Base-by-base conservation (phyloP, 176 grass and related monocot genomes). In the Cenchrus purpureus region DNA sequence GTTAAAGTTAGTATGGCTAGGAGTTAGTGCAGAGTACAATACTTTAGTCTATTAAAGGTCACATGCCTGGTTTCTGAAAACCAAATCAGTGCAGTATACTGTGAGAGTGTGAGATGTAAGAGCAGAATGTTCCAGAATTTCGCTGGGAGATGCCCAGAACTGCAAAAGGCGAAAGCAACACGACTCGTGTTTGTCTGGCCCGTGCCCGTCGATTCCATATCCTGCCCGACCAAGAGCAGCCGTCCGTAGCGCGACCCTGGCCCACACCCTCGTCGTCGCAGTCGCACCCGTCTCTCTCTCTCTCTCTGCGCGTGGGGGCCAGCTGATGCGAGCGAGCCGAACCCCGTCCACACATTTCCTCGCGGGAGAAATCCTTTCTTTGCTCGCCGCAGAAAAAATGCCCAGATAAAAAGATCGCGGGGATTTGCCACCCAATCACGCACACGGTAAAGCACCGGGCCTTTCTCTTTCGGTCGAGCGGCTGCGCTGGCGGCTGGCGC, bases 261-360 rank as follows among this genome's bases (percentile, higher is more conserved):
- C 73, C 83, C 79, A 82, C 71, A 3, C 10, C 1, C 54, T 58
- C 56, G 17, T 58, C 56, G 56, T 58, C 12, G 8, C 19, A 40
- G 37, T 46, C 45, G 45, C 22, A 12, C 53, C 8, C 28, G 11
- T 65, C 25, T 46, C 45, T 46, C 49, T 65, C 25, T 46, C 45
- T 46, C 49, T 5, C 71, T 77, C 71, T 85, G 63, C 44, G 3
- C 5, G 59, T 74, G 19, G 87, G 87, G 87, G 15, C 16, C 68
- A 48, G 71, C 43, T 43, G 63, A 48, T 40, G 71, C 62, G 22
- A 75, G 78, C 32, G 16, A 3, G 60, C 43, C 51, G 40, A 62
- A 14, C 70, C 16, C 50, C 74, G 29, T 74, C 84, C 88, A 86
- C 88, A 68, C 74, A 86, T 52, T 68, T 48, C n/a, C 20, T 37